These are phyloP conservation scores for Apophysomyces elegans DNA, from an alignment of 371 early-diverging fungal species.

Conservation along the genomic window DNA sequence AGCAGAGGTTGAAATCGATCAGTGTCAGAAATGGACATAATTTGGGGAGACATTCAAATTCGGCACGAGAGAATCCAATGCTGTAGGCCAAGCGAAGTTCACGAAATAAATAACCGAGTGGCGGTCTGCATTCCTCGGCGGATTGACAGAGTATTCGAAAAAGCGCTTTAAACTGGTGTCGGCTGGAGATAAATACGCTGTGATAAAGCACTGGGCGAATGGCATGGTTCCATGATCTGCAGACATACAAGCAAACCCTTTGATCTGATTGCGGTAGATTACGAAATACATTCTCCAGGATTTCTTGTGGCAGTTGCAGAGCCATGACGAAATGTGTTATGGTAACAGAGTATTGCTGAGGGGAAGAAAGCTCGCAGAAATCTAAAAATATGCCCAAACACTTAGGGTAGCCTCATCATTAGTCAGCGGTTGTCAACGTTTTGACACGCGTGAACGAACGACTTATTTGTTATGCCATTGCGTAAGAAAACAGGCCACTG, in stretches of 20 bases:
- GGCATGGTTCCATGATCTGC: not conserved
- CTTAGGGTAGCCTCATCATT: too few species aligned
- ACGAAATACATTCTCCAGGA: not conserved
- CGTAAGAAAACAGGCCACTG: too few species aligned
- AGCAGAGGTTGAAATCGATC: not conserved
- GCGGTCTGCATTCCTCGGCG: not conserved
- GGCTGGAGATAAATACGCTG: not conserved
- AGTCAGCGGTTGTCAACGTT: too few species aligned
- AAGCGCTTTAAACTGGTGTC: not conserved
- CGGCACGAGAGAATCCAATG: constrained; percentile 1
- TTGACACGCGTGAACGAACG: too few species aligned
- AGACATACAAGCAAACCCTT: not conserved
- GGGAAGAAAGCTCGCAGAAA: too few species aligned
- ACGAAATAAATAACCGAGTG: not conserved
- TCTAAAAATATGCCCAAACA: too few species aligned
- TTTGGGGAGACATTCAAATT: constrained; percentile 8
- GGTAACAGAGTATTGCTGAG: too few species aligned
- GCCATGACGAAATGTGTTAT: not conserved
- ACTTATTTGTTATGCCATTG: too few species aligned
- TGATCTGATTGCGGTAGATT: not conserved
- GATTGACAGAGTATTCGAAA: not conserved
- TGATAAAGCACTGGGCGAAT: not conserved
- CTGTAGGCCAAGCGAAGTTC: not conserved
- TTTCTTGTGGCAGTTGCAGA: not conserved
- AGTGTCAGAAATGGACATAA: constrained; percentile 1